These are phyloP conservation scores for Phytophthora multivora DNA, from an alignment of 352 stramenopile species.

Conservation along the genomic window DNA sequence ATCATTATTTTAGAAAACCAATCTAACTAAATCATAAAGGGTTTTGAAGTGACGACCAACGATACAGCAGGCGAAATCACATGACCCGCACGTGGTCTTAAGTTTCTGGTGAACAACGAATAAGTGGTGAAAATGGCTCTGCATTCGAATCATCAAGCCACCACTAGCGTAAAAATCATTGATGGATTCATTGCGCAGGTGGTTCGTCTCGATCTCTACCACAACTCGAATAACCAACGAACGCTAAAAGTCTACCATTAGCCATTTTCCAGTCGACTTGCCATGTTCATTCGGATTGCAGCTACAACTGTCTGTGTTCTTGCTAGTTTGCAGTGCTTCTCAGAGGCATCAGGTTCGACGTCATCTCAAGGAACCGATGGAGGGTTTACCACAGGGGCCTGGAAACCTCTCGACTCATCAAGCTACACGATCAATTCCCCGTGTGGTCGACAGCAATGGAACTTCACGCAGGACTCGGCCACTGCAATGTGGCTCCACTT, in stretches of 20 bases:
- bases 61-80: constrained; percentile 4
- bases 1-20: neutral
- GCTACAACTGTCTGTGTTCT: neutral
- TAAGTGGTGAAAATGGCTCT: constrained; percentile 9
- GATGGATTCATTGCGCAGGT: constrained; percentile 9
- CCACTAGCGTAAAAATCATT: constrained; percentile 8
- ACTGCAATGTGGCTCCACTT: constrained; percentile 51
- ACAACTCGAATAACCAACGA: constrained; percentile 10
- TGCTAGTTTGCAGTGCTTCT: constrained; percentile 1
- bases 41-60: constrained; percentile 21
- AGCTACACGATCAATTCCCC: constrained; percentile 43
- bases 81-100: neutral
- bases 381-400: constrained; percentile 44
- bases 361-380: constrained; percentile 31
- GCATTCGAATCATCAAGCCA: neutral
- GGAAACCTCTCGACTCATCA: constrained; percentile 30
- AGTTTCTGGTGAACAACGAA: constrained; percentile 1
- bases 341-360: neutral
- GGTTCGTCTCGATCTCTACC: constrained; percentile 1
- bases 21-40: neutral
- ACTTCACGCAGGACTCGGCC: constrained; percentile 50
- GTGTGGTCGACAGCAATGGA: constrained; percentile 52
- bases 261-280: constrained; percentile 3
- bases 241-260: constrained; percentile 14
- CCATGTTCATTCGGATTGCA: constrained; percentile 13